Evolutionary conservation across 805 yeast genomes (phyloP), one percentile per base, ranked within the genome.

Genomic region (Komagataella populi): DNA sequence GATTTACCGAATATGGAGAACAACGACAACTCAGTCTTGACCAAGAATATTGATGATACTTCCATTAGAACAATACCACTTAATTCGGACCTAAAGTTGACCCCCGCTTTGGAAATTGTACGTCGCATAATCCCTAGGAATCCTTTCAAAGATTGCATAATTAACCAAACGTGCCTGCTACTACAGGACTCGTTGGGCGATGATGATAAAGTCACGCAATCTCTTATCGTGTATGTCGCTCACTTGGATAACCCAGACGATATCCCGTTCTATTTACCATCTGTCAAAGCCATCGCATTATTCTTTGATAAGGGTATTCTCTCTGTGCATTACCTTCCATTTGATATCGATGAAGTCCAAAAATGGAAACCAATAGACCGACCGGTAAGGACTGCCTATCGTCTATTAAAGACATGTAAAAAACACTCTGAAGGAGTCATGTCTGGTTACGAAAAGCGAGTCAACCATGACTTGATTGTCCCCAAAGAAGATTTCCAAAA

Each of bases 111-210:
- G 18, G 80, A 81, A 56, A 67, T 84, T 48, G 87, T 88, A n/a
- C 76, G 97, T 57, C 72, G 96, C 57, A 80, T 90, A 43, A 76
- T 90, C n/a, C 98, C 98, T 8, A 72, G 97, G 64, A 90, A 90
- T 60, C 96, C 96, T 0, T 81, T 78, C 61, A 84, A 87, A 59
- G 98, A 90, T 62, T 76, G 77, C 50, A 77, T 87, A 22, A 80
- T 89, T 55, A 86, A 87, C 62, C 98, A 91, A 65, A 84, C 96
- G 0, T 90, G 97, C 64, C 65, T 80, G 39, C 67, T 78, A 1
- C 66, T 74, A 62, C 68, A 69, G 4, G 57, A 65, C 43, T 49
- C 55, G 45, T 10, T 30, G 5, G 59, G 57, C 10, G 57, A 57
- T 3, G 57, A 59, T 1, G 53, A 57, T 1, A 59, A 59, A 24